Evolutionary conservation across 306 rosid species (phyloP), one percentile per base, ranked within the genome.

Genomic region (Trifolium repens): DNA sequence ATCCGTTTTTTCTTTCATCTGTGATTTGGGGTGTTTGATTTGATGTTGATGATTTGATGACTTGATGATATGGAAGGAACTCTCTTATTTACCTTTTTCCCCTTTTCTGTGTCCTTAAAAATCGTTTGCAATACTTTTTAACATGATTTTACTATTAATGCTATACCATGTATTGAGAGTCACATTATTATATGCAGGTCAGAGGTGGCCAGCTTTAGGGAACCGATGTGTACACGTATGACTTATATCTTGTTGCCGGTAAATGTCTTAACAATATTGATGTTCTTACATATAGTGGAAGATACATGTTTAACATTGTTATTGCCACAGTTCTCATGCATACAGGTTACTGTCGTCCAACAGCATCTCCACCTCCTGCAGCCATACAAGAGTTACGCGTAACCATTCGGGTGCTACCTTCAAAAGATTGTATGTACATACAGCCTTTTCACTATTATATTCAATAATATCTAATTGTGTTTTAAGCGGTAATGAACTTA

Each of bases 201-300:
- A 88, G 96, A 83, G 96, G 96, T 79, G 97, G 96, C 86, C 98
- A 94, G 83, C 91, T 94, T 42, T 94, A 97, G 98, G 98, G 98
- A 61, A 94, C 97, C 69, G 98, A 94, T 86, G 88, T 94, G 69
- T 94, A 94, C 83, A 94, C 97, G 4, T 88, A 88, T 61, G 98
- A 94, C 83, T 91, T 96, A 9, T 97, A 94, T 86, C 97, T 94
- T 76, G 96, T 94, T 66, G 97, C 98, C 66, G 98, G 98, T 94
- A 74, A 75, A 75, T 78, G 65, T 53, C 66, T 69, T 67, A 67
- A 63, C 71, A 10, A 69, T 67, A 14, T 9, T 32, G 37, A 67
- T 52, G 57, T 78, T 57, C 26, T 58, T 30, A 19, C 35, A 73
- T 65, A 55, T 75, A 40, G 43, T 10, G 32, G 59, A 66, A 57